Percentiles rank a stretch among this genome's conserved stretches.
Conservation (phyloP, 2,329 filamentous ascomycete genomes). For the Phoma herbarum region DNA sequence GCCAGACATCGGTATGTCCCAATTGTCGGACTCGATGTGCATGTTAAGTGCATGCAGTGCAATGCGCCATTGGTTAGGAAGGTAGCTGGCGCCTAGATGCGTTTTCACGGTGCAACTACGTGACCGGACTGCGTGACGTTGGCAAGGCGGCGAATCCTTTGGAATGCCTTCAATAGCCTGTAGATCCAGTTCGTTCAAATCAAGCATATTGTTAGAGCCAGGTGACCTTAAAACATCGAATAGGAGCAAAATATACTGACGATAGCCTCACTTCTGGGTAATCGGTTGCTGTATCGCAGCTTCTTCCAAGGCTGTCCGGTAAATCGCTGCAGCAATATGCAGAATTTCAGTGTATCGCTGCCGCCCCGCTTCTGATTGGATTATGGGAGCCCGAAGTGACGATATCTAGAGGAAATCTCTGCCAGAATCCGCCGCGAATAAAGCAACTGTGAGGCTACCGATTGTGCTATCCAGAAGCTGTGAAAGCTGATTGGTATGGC, state of each 20-base stretch:
- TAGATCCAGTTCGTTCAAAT: background rate
- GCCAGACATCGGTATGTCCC: background rate
- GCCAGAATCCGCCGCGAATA: no score
- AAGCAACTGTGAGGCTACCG: no score
- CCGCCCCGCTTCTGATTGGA: no score
- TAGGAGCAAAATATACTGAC: no score
- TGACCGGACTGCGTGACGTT: background rate
- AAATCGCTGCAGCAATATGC: background rate
- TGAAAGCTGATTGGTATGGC: no score
- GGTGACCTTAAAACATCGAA: background rate
- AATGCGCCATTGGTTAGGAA: background rate
- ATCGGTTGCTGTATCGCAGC: no score
- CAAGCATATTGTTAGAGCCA: background rate
- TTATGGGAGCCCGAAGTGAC: background rate
- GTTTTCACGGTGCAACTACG: background rate
- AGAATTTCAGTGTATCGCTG: background rate
- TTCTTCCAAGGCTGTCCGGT: background rate
- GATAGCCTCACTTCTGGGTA: no score
- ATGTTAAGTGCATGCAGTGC: background rate
- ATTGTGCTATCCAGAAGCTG: no score
- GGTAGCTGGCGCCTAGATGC: background rate
- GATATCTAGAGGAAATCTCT: background rate
- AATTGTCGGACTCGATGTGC: background rate
- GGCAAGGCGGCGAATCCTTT: background rate
- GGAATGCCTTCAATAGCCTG: background rate